A percentile compares a stretch with the other conserved stretches of the same genome.
Evolutionary conservation across 2,329 filamentous ascomycete species (phyloP).

Genomic region (Cladorrhinum sp.): DNA sequence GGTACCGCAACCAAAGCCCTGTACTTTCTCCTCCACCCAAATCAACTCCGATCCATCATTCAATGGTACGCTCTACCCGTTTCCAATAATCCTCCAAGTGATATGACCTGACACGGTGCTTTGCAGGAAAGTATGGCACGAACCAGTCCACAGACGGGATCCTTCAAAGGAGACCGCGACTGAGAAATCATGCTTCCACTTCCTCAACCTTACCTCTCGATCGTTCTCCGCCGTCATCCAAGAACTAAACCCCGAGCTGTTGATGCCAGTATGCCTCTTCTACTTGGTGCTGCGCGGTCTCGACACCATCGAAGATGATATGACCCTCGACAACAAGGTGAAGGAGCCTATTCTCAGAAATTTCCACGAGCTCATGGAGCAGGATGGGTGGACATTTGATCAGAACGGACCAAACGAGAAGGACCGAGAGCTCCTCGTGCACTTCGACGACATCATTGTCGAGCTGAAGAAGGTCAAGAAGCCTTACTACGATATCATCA

Average conservation of each 20-base stretch:
- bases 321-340: constrained; percentile 75
- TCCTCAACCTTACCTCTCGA: constrained; percentile 82
- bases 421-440: constrained; percentile 84
- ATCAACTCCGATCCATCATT: constrained; percentile 75
- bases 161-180: constrained; percentile 69
- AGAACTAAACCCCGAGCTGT: constrained; percentile 90
- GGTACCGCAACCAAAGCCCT: constrained; percentile 51
- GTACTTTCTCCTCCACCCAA: constrained; percentile 73
- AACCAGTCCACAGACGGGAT: constrained; percentile 83
- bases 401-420: constrained; percentile 90
- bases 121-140: constrained; percentile 90
- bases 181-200: constrained; percentile 79
- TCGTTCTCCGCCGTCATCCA: constrained; percentile 93
- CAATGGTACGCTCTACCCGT: constrained; percentile 66
- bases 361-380: constrained; percentile 74
- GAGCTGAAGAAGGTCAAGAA: constrained; percentile 89
- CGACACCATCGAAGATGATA: constrained; percentile 99
- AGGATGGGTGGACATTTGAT: constrained; percentile 86
- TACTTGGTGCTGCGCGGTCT: constrained; percentile 89
- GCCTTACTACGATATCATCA: constrained; percentile 80
- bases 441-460: constrained; percentile 81
- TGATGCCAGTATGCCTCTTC: constrained; percentile 86
- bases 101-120: constrained; percentile 22
- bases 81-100: constrained; percentile 15
- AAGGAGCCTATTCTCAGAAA: constrained; percentile 85